Base-by-base conservation (phyloP, 306 rosid species). In the Cicer cuneatum region DNA sequence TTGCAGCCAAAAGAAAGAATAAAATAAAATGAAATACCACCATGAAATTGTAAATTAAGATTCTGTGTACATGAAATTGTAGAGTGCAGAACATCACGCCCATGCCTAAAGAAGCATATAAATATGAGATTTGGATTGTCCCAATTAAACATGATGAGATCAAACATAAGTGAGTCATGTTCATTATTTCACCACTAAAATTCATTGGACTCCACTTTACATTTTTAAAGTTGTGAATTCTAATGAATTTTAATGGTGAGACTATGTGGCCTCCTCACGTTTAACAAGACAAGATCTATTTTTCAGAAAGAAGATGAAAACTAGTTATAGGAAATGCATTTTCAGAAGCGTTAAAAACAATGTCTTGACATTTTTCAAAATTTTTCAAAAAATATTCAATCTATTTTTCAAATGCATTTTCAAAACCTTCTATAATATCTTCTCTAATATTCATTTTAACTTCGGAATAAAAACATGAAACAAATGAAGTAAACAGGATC, bases 1-100 rank as follows among this genome's bases (percentile, higher is more conserved):
- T 82, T 72, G 73, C 37, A 74, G 72, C 63, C 56, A 33, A 66
- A 77, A 68, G n/a, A 33, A 40, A 48, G 11, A 24, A 80, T 45
- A 63, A 16, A 29, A 18, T 14, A 43, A 74, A 67, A 74, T 19
- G 45, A 73, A 39, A 68, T 37, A 57, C 14, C 62, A 42, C 59
- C 37, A 12, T 18, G 66, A 78, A 49, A 33, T 21, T 75, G 24
- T 53, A 18, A 8, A 24, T 16, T 18, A 73, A 61, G 64, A 37
- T 69, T 74, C 63, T 78, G 73, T 74, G 38, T 41, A 46, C 79
- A 66, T 19, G 69, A 46, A 35, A 37, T 19, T 35, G 24, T 8
- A 72, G 46, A 45, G 24, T 13, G 29, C 43, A 60, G 45, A 68
- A 71, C 11, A 82, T 7, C 71, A 42, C 5, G 47, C 37, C 62